Base-by-base conservation (phyloP, 2,329 filamentous ascomycete genomes). In the Ceratocystis colombiana region DNA sequence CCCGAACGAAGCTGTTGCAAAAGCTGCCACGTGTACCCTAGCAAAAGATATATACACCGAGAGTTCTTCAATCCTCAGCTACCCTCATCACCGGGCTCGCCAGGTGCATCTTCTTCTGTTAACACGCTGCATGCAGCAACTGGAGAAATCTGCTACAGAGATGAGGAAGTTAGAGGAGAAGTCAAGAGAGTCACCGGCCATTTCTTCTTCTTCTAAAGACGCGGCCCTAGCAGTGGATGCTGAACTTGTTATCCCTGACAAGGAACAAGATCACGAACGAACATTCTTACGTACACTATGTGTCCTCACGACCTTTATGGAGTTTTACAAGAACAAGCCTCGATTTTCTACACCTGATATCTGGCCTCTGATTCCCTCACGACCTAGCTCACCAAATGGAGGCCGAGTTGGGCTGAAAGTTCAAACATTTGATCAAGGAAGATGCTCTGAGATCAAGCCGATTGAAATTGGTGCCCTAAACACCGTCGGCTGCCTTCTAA, bases 21-120 rank as follows among this genome's bases (percentile, higher is more conserved):
- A 81, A 22, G 76, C 80, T 64, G 88, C 89, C 1, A 90, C 88
- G 37, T 80, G 79, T 63, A 84, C 85, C 25, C 83, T 96, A 2
- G 89, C 91, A 28, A 75, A 77, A 57, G 81, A 86, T 28, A 79
- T 90, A 12, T 96, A 94, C 72, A 79, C 94, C 44, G 77, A 84
- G 37, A 83, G 80, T 71, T 71, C 72, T 8, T 76, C 78, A n/a
- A 82, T 87, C 57, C 68, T 74, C 28, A 74, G 76, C 0, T 80
- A 82, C 66, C 77, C 82, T 0, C 74, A 79, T 55, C 74, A 79
- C 53, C 77, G 80, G 55, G 80, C 81, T 25, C 78, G 80, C 44
- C 79, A 78, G 63, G 77, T 86, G 1, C 90, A 96, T 73, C 78
- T 89, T 66, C 81, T 80, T 2, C 78, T 96, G 25, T 87, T 92